phyloP scores from a whole-genome alignment of 1,284 basidiomycete genomes.

The Dichomitus squalens region DNA sequence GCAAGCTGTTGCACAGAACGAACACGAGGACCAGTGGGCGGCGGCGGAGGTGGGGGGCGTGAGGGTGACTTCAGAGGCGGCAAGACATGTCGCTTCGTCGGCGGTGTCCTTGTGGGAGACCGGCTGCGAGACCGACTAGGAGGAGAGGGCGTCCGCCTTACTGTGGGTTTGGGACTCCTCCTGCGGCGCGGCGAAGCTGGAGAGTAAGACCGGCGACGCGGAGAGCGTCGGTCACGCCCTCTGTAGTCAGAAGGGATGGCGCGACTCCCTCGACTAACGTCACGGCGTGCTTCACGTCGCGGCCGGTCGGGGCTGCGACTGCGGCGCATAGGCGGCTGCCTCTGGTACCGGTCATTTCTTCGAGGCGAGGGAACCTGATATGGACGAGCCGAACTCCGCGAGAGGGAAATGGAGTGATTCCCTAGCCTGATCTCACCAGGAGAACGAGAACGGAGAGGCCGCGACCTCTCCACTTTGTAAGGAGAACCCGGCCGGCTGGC shows the following conservation, averaged over 20 bases:
- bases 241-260: slow-evolving; percentile 5
- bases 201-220: slow-evolving; percentile 17
- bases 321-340: slow-evolving; percentile 7
- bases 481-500: slow-evolving; percentile 18
- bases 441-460: slow-evolving; percentile 13
- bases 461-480: slow-evolving; percentile 19
- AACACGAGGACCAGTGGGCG: slow-evolving; percentile 8
- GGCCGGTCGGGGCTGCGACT: slow-evolving; percentile 20
- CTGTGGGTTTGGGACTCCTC: slow-evolving; percentile 6
- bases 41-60: slow-evolving; percentile 14
- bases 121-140: slow-evolving; percentile 22
- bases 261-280: slow-evolving; percentile 12
- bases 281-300: slow-evolving; percentile 7
- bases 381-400: slow-evolving; percentile 5
- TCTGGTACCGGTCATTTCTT: slow-evolving; percentile 6
- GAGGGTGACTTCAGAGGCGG: slow-evolving; percentile 14
- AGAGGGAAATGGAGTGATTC: slow-evolving; percentile 36
- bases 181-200: slow-evolving; percentile 10
- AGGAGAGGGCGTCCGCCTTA: slow-evolving; percentile 16
- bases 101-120: slow-evolving; percentile 19
- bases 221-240: slow-evolving; percentile 17
- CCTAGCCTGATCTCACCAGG: slow-evolving; percentile 33
- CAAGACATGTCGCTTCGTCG: slow-evolving; percentile 17
- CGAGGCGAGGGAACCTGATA: slow-evolving; percentile 12
- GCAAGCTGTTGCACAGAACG: not conserved